Conservation (phyloP, 805 yeast genomes). For the Ogataea minuta region DNA sequence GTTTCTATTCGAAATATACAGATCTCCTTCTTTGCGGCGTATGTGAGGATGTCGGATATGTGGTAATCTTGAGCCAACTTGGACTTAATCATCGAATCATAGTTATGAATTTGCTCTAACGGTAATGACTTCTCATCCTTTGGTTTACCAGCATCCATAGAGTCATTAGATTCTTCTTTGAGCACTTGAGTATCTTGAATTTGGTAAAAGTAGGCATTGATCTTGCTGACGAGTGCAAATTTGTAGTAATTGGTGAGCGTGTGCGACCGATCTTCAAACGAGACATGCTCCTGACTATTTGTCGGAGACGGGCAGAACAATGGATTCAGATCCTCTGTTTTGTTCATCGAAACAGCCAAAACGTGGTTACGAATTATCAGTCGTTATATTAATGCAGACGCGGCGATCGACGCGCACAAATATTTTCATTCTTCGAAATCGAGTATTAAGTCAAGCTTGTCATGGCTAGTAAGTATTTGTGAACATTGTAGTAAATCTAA, state of each 20-base stretch:
- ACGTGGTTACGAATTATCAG: neutral
- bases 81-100: conserved; percentile 27
- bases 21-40: conserved; percentile 31
- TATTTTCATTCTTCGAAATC: conserved; percentile 1
- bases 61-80: conserved; percentile 30
- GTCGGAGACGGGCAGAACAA: conserved; percentile 18
- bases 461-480: conserved; percentile 26
- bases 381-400: conserved; percentile 3
- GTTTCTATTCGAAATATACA: conserved; percentile 33
- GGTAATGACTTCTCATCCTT: conserved; percentile 20
- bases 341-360: conserved; percentile 12
- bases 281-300: neutral
- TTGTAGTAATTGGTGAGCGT: conserved; percentile 33
- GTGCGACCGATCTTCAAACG: conserved; percentile 20
- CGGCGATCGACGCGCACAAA: conserved; percentile 11
- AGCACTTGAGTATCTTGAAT: conserved; percentile 18
- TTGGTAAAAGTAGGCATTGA: conserved; percentile 34
- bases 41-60: conserved; percentile 30
- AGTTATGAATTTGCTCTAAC: conserved; percentile 27
- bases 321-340: conserved; percentile 25
- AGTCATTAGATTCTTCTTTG: neutral
- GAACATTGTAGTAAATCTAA: conserved; percentile 1
- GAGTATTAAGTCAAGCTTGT: neutral
- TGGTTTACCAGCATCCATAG: neutral
- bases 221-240: conserved; percentile 27